Percentiles rank a stretch among this genome's conserved stretches.
phyloP scores from a whole-genome alignment of 495 filamentous ascomycete genomes.

The Pseudotulostoma volvatum region DNA sequence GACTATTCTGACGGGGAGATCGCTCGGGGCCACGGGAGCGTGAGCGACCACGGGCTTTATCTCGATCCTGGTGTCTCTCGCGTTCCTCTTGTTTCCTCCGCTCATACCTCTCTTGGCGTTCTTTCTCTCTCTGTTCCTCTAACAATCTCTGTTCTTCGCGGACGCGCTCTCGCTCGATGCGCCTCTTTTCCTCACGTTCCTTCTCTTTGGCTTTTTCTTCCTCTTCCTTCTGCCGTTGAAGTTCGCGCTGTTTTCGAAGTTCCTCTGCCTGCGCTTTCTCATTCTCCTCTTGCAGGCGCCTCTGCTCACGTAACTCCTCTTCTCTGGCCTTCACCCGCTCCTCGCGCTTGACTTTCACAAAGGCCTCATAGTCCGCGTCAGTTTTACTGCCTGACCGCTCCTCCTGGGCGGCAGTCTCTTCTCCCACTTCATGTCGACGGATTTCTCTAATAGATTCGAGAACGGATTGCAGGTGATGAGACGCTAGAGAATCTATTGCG shows the following conservation, averaged over 20 bases:
- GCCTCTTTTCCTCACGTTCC: conserved; percentile 36
- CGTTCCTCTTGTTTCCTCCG: conserved; percentile 30
- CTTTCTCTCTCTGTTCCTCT: conserved; percentile 37
- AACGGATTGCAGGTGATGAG: conserved; percentile 44
- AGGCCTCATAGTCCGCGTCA: conserved; percentile 63
- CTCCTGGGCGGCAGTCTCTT: conserved; percentile 53
- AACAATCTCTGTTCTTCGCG: conserved; percentile 32
- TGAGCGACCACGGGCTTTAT: conserved; percentile 19
- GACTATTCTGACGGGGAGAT: conserved; percentile 23
- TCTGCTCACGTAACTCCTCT: conserved; percentile 45
- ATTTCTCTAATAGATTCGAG: conserved; percentile 52
- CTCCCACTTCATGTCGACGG: conserved; percentile 56
- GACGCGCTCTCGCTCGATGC: conserved; percentile 38
- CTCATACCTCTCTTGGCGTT: conserved; percentile 37
- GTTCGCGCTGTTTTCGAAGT: conserved; percentile 45
- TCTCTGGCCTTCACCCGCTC: conserved; percentile 48
- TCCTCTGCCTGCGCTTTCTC: conserved; percentile 45
- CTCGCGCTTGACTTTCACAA: conserved; percentile 47
- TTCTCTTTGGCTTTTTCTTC: conserved; percentile 36
- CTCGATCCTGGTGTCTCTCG: conserved; percentile 18
- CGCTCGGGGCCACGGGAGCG: conserved; percentile 19
- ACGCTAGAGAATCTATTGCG: conserved; percentile 50
- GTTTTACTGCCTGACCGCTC: conserved; percentile 54
- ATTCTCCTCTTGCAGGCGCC: conserved; percentile 50
- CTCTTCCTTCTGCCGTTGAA: conserved; percentile 42